phyloP scores from a whole-genome alignment of 2,329 filamentous ascomycete species.

The Zymoseptoria passerinii region DNA sequence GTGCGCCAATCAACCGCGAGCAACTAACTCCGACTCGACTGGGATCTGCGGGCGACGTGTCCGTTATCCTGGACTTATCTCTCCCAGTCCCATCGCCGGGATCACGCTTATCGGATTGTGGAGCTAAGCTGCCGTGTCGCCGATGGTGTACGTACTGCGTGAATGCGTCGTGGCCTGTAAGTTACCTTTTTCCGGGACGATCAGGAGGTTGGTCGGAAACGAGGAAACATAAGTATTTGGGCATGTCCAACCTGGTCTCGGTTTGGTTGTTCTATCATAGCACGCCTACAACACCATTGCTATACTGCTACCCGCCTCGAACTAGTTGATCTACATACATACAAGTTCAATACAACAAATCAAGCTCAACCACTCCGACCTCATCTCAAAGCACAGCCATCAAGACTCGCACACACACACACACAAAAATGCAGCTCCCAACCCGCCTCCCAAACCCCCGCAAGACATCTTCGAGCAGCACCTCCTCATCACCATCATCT shows the following conservation, averaged over 20 bases:
- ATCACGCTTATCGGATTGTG: not conserved
- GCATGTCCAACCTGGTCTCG: not conserved
- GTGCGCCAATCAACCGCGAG: not conserved
- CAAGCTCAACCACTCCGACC: not conserved
- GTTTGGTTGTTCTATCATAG: not conserved
- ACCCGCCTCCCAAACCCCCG: not conserved
- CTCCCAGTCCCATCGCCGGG: not conserved
- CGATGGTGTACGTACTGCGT: not conserved
- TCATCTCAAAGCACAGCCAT: not conserved
- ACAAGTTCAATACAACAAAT: not conserved
- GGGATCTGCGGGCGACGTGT: not conserved
- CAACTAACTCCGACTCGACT: not conserved
- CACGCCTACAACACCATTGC: not conserved
- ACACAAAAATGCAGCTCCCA: not conserved
- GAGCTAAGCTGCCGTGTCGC: not conserved
- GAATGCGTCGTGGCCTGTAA: not conserved
- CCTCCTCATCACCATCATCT: not conserved
- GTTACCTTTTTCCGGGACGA: not conserved
- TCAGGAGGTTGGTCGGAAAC: not conserved
- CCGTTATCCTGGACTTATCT: not conserved
- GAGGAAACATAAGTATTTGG: not conserved
- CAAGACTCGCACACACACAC: not conserved
- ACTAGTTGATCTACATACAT: not conserved
- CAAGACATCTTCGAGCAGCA: not conserved
- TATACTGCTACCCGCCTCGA: not conserved